Percentiles rank a stretch among this genome's conserved stretches.
Conservation (phyloP, 1,284 basidiomycete species). For the Ganoderma resinaceum region DNA sequence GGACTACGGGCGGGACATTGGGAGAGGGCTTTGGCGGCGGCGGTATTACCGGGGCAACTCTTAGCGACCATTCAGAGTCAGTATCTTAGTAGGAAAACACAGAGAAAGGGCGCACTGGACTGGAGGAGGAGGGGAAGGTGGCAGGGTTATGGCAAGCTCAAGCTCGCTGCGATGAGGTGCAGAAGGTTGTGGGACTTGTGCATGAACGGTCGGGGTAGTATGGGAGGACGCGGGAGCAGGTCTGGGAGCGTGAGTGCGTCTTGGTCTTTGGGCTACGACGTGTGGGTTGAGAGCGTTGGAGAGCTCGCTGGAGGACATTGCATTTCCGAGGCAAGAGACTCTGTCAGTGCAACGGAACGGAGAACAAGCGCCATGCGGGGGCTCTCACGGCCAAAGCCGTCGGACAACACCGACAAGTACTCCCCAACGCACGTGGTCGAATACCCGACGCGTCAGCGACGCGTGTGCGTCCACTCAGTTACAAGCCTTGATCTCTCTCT, state of each 20-base stretch:
- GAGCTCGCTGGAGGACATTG: conserved; percentile 69
- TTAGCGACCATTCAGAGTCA: neutral
- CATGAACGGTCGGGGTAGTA: conserved; percentile 3
- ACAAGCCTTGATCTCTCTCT: neutral
- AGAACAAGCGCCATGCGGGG: neutral
- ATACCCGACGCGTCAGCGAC: conserved; percentile 45
- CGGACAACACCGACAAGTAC: conserved; percentile 42
- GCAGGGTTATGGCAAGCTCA: conserved; percentile 61
- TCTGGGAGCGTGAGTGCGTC: conserved; percentile 30
- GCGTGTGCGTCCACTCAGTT: conserved; percentile 33
- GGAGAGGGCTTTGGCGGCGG: conserved; percentile 17
- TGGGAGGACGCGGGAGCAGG: neutral
- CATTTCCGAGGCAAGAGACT: conserved; percentile 24
- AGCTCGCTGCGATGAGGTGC: conserved; percentile 63
- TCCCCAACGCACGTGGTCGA: conserved; percentile 28
- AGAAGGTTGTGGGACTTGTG: conserved; percentile 36
- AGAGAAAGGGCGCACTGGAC: conserved; percentile 14
- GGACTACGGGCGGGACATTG: conserved; percentile 52
- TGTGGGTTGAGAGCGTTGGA: conserved; percentile 79
- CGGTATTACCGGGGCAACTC: conserved; percentile 3
- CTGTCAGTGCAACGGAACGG: too few relatives aligned
- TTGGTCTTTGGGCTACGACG: conserved; percentile 47
- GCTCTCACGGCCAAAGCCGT: neutral
- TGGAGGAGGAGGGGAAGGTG: conserved; percentile 39
- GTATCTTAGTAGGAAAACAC: neutral